phyloP scores from a whole-genome alignment of 192 early-diverging fungal genomes.

The Jimgerdemannia lactiflua region DNA sequence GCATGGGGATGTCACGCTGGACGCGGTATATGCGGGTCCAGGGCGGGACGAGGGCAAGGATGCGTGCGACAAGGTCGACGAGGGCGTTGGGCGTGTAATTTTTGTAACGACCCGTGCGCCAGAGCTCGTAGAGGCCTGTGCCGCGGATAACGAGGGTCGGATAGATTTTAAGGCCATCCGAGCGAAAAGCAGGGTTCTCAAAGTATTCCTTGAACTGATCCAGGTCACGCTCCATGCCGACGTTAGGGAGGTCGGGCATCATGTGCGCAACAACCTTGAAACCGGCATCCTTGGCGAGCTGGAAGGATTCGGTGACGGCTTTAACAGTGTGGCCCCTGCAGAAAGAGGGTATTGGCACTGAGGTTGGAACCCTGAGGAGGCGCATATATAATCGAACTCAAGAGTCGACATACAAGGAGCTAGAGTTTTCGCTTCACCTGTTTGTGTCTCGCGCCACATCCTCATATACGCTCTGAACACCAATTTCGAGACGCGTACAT shows the following conservation, averaged over 20 bases:
- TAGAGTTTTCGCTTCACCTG: constrained; percentile 29
- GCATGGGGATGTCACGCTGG: constrained; percentile 99
- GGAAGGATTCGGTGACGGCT: constrained; percentile 97
- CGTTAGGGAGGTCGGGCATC: constrained; percentile 99
- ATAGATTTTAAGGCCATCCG: constrained; percentile 97
- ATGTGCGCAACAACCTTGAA: constrained; percentile 99
- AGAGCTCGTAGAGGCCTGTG: constrained; percentile 97
- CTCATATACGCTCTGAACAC: constrained; percentile 99
- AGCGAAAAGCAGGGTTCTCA: constrained; percentile 98
- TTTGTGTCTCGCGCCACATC: constrained; percentile 99
- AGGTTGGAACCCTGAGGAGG: constrained; percentile 3
- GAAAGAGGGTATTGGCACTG: background rate
- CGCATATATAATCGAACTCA: constrained; percentile 10
- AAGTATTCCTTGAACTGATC: constrained; percentile 99
- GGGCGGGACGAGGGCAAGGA: constrained; percentile 95
- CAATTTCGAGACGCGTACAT: constrained; percentile 97
- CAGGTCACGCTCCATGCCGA: constrained; percentile 98
- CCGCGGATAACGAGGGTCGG: constrained; percentile 99
- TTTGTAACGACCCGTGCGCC: constrained; percentile 96
- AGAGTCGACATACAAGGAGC: background rate
- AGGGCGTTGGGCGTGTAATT: constrained; percentile 97
- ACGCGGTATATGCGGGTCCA: constrained; percentile 99
- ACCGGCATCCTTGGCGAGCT: constrained; percentile 96
- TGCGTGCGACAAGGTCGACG: constrained; percentile 92
- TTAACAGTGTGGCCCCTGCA: constrained; percentile 95